Percentiles rank a stretch among this genome's conserved stretches.
Evolutionary conservation across 2,329 filamentous ascomycete genomes (phyloP).

Genomic region (Phaeoacremonium minimum): DNA sequence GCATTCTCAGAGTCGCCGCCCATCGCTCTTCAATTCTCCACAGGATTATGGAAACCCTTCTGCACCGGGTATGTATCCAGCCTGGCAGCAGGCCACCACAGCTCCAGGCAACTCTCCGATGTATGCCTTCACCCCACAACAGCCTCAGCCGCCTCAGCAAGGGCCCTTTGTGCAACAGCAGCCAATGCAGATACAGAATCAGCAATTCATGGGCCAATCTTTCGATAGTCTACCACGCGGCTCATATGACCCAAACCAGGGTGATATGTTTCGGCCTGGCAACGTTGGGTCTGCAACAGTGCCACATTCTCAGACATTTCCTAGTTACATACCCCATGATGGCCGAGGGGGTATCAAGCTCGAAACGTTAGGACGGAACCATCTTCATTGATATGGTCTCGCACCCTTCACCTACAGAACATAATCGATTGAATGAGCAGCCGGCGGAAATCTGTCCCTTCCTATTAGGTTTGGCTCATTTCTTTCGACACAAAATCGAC

Average conservation of each 20-base stretch:
- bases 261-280: slow-evolving; percentile 17
- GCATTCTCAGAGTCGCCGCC: slow-evolving; percentile 39
- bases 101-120: slow-evolving; percentile 34
- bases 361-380: no score
- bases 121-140: slow-evolving; percentile 41
- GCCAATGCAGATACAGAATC: slow-evolving; percentile 16
- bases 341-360: no score
- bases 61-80: slow-evolving; percentile 31
- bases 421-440: not conserved
- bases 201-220: slow-evolving; percentile 17
- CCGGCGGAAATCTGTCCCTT: not conserved
- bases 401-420: slow-evolving; percentile 8
- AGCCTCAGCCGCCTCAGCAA: slow-evolving; percentile 17
- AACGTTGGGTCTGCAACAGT: slow-evolving; percentile 12
- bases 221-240: slow-evolving; percentile 22
- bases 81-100: slow-evolving; percentile 40
- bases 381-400: slow-evolving; percentile 6
- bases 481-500: not conserved
- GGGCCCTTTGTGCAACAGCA: slow-evolving; percentile 21
- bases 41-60: slow-evolving; percentile 41
- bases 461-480: not conserved
- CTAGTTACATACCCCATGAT: slow-evolving; percentile 13
- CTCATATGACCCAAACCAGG: slow-evolving; percentile 18
- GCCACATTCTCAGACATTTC: slow-evolving; percentile 11
- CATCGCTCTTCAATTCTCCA: slow-evolving; percentile 35